Conservation (phyloP, 441 rosid species). For the Biscutella laevigata region DNA sequence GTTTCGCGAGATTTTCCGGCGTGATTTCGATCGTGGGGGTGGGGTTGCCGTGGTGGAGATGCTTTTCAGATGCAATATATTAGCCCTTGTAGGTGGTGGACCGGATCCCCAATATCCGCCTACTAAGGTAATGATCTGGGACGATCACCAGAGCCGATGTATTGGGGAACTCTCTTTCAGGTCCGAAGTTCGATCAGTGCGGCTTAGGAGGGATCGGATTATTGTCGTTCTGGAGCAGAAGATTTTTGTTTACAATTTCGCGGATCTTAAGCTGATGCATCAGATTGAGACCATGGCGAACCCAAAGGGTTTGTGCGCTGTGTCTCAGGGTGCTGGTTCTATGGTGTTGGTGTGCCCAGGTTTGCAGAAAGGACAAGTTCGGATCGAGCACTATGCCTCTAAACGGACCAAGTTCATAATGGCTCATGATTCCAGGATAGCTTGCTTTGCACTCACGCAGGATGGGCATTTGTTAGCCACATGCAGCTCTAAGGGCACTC, state of each 20-base stretch:
- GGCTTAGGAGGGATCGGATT: conserved; percentile 73
- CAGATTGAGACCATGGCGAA: conserved; percentile 84
- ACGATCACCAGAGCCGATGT: conserved; percentile 80
- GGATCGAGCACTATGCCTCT: conserved; percentile 80
- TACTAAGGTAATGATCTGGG: conserved; percentile 92
- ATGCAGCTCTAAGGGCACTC: conserved; percentile 79
- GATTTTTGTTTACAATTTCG: conserved; percentile 74
- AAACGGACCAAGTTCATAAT: conserved; percentile 78
- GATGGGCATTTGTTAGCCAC: conserved; percentile 86
- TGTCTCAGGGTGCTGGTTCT: conserved; percentile 68
- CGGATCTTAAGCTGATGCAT: conserved; percentile 69
- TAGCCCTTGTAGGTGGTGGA: conserved; percentile 86
- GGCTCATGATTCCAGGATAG: conserved; percentile 92
- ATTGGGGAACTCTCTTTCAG: conserved; percentile 82
- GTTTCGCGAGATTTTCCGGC: conserved; percentile 81
- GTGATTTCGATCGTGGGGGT: conserved; percentile 66
- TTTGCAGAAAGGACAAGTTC: conserved; percentile 84
- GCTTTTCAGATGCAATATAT: conserved; percentile 82
- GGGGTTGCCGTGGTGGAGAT: conserved; percentile 79
- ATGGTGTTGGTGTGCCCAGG: conserved; percentile 85
- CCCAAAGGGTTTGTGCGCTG: conserved; percentile 87
- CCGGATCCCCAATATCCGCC: conserved; percentile 67
- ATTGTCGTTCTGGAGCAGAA: conserved; percentile 76
- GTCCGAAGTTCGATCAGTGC: conserved; percentile 75
- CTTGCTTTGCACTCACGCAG: conserved; percentile 71